A percentile compares a stretch with the other conserved stretches of the same genome.
Evolutionary conservation across 139 green algal species (phyloP).

Genomic region (Zygnema circumcarinatum): DNA sequence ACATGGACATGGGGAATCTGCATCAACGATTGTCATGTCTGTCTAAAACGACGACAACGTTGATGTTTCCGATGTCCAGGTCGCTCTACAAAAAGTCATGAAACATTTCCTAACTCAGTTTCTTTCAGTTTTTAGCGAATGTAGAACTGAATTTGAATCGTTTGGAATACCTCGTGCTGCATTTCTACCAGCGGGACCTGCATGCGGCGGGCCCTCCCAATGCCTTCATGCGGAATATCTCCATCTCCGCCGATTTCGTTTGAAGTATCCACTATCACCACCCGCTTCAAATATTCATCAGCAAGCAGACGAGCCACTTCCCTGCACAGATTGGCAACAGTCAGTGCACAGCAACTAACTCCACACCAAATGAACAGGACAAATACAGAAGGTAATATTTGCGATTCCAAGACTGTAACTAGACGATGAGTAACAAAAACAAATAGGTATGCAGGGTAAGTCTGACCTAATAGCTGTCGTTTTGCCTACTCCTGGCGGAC

Average conservation of each 20-base stretch:
- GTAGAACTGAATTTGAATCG: neutral
- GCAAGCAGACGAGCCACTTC: conserved; percentile 76
- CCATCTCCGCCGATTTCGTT: conserved; percentile 95
- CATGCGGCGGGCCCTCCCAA: conserved; percentile 65
- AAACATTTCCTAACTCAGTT: too few species aligned
- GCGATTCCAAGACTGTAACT: too few species aligned
- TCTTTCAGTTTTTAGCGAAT: too few species aligned
- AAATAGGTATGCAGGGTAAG: too few species aligned
- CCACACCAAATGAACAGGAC: too few species aligned
- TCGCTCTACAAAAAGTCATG: too few species aligned
- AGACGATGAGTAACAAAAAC: neutral
- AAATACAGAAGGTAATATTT: too few species aligned
- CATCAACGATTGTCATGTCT: too few species aligned
- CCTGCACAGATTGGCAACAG: neutral
- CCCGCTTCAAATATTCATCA: conserved; percentile 65
- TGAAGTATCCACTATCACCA: conserved; percentile 90
- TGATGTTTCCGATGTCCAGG: too few species aligned
- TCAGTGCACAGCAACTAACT: too few species aligned
- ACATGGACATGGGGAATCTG: neutral
- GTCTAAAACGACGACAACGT: too few species aligned
- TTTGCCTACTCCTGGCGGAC: conserved; percentile 79
- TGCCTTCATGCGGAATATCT: conserved; percentile 75
- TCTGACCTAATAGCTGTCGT: conserved; percentile 78
- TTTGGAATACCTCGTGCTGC: conserved; percentile 59
- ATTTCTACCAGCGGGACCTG: conserved; percentile 59